Evolutionary conservation across 1,284 basidiomycete genomes (phyloP).

Genomic region (Apiotrichum laibachii): DNA sequence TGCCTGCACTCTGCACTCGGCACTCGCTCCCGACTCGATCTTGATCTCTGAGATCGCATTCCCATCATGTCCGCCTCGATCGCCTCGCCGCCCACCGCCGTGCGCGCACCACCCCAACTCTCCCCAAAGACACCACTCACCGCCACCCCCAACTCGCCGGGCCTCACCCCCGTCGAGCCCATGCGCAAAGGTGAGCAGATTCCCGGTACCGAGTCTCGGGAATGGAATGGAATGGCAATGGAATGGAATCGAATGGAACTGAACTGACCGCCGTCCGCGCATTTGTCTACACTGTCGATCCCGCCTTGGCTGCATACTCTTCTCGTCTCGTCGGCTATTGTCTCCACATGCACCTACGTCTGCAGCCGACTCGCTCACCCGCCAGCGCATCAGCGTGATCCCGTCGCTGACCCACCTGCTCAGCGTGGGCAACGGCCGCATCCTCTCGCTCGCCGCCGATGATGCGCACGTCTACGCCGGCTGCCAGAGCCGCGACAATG

Average conservation of each 20-base stretch:
- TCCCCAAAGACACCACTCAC: no score
- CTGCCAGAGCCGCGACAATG: constrained; percentile 72
- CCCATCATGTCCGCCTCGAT: no score
- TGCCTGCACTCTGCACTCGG: no score
- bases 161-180: not conserved
- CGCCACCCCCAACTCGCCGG: not conserved
- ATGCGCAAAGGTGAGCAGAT: not conserved
- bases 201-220: no score
- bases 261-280: not conserved
- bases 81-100: no score
- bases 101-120: no score
- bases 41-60: no score
- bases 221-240: not conserved
- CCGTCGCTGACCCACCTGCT: constrained; percentile 49
- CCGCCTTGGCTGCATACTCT: not conserved
- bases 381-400: constrained; percentile 45
- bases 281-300: not conserved
- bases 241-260: not conserved
- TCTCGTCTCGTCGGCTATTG: not conserved
- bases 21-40: no score
- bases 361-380: constrained; percentile 43
- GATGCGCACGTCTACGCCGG: constrained; percentile 75
- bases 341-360: not conserved
- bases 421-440: constrained; percentile 48
- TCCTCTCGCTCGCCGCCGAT: constrained; percentile 72